Conservation (phyloP, 352 stramenopile species). For the Pythium chondricola region DNA sequence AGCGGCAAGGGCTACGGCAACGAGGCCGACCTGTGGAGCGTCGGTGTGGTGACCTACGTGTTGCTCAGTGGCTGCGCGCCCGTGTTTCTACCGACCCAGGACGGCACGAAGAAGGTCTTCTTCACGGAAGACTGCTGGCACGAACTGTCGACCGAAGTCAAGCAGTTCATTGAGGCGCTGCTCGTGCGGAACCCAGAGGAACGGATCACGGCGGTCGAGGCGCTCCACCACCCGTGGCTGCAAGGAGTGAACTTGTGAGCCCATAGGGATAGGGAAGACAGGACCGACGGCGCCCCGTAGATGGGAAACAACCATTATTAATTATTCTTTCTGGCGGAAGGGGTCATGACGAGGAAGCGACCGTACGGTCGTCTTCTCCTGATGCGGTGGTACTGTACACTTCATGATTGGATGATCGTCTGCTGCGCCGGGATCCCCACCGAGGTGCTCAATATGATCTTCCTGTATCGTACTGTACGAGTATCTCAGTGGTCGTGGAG, state of each 20-base stretch:
- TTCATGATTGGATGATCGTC: too few species aligned
- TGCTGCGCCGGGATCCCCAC: too few species aligned
- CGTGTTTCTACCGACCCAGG: conserved; percentile 52
- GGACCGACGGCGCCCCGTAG: background rate
- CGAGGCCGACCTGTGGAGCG: conserved; percentile 91
- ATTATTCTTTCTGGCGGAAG: too few species aligned
- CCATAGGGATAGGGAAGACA: background rate
- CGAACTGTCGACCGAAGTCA: conserved; percentile 45
- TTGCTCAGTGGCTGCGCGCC: conserved; percentile 77
- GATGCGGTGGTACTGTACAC: too few species aligned
- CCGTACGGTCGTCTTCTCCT: too few species aligned
- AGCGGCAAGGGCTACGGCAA: conserved; percentile 90
- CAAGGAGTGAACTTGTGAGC: conserved; percentile 5
- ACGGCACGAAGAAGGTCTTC: conserved; percentile 68
- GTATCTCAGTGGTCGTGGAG: too few species aligned
- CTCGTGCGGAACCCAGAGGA: conserved; percentile 75
- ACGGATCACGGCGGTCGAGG: conserved; percentile 56
- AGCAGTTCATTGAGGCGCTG: conserved; percentile 65
- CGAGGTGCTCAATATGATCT: too few species aligned
- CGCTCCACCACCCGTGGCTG: conserved; percentile 72
- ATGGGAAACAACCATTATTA: background rate
- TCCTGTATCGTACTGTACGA: too few species aligned
- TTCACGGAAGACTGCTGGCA: conserved; percentile 71
- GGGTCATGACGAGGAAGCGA: too few species aligned
- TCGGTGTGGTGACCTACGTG: conserved; percentile 90